Base-by-base conservation (phyloP, 192 early-diverging fungal species). In the Coemansia sp. region DNA sequence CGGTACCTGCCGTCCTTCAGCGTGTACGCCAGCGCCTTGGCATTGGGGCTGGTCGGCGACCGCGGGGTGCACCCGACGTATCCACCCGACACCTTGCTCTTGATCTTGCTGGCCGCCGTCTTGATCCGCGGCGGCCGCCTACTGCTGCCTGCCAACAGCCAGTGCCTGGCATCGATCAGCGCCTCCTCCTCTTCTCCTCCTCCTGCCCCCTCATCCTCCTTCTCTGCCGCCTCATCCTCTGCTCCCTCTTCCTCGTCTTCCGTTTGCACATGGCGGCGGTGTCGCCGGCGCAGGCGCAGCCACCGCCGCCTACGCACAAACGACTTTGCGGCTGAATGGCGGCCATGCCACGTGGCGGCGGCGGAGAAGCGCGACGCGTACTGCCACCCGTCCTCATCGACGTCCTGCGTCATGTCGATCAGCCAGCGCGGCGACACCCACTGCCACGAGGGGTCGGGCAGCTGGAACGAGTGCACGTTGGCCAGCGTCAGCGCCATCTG, bases 371-470 rank as follows among this genome's bases (percentile, higher is more conserved):
- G 66, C 32, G 76, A 51, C 0, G 79, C 58, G 61, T 85, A 85
- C 63, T 82, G 76, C 84, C 84, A 85, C 3, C 84, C 84, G 38
- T 85, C 79, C 20, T 85, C 79, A 43, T 85, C 84, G 0, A 85
- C 84, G 38, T 85, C 84, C 37, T 65, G 64, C 0, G 78, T 77
- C 78, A 85, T 82, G 76, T 85, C 84, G 10, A 85, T 81, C 22
- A 82, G 74, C 84, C 84, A 85, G 22, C 79, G 79, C 11, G 80
- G 79, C 27, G 73, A 82, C 17, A 79, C 84, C 84, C 84, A 85
- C 25, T 79, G 57, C 84, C 84, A 85, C 43, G 70, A 79, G 22
- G 79, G 79, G 27, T 81, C 76, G 12, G 79, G 76, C 39, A 82
- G 53, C 79, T 81, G 84, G 47, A 82, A 85, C 29, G 79, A 82